These are phyloP conservation scores for Emydomyces testavorans DNA, from an alignment of 2,329 filamentous ascomycete genomes.

Conservation along the genomic window DNA sequence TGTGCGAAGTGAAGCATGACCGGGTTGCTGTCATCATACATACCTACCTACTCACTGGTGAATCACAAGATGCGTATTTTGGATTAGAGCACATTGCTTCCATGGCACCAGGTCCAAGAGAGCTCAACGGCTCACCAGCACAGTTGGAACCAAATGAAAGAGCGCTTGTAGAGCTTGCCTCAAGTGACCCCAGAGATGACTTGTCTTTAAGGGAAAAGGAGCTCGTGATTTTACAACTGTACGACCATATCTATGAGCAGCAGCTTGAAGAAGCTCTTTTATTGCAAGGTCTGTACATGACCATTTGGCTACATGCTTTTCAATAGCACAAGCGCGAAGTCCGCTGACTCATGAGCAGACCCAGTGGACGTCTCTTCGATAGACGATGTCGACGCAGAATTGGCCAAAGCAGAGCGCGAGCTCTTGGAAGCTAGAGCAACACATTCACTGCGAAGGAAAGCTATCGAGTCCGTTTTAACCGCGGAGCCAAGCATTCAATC, in stretches of 20 bases:
- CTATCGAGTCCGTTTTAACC: slow-evolving; percentile 56
- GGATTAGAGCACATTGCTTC: slow-evolving; percentile 8
- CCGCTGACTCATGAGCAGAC: slow-evolving; percentile 4
- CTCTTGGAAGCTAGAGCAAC: slow-evolving; percentile 59
- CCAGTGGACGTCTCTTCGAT: slow-evolving; percentile 20
- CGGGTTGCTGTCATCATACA: background rate
- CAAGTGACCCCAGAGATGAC: slow-evolving; percentile 37
- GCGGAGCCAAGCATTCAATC: slow-evolving; percentile 67
- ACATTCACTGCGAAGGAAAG: slow-evolving; percentile 58
- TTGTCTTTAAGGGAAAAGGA: slow-evolving; percentile 56
- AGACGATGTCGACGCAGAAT: slow-evolving; percentile 42
- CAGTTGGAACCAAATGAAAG: slow-evolving; percentile 27
- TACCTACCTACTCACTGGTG: background rate
- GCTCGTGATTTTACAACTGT: slow-evolving; percentile 53
- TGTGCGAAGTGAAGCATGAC: background rate
- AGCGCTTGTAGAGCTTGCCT: slow-evolving; percentile 29
- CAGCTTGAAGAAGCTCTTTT: slow-evolving; percentile 61
- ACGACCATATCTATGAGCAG: slow-evolving; percentile 59
- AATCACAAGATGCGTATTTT: slow-evolving; percentile 7
- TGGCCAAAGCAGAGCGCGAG: slow-evolving; percentile 48
- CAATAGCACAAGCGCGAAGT: background rate
- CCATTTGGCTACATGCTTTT: background rate
- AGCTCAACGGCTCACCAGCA: slow-evolving; percentile 20
- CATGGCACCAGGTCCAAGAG: slow-evolving; percentile 28
- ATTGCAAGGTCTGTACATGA: slow-evolving; percentile 30